Evolutionary conservation across 83 land plant genomes (phyloP).

Genomic region (Isoetes engelmannii): DNA sequence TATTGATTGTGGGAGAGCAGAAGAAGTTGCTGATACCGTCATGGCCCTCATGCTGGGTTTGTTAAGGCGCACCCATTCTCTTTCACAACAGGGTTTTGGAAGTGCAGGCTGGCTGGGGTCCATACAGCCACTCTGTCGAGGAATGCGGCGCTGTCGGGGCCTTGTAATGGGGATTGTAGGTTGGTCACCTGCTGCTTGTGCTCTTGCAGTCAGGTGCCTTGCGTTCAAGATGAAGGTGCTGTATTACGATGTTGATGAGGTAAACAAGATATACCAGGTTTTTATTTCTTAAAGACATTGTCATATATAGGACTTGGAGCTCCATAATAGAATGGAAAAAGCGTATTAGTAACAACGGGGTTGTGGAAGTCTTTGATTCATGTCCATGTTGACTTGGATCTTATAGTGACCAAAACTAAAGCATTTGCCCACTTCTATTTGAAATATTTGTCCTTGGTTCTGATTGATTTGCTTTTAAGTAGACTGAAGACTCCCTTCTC

Average conservation of each 20-base stretch:
- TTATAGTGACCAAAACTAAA: too few relatives aligned
- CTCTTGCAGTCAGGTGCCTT: constrained; percentile 71
- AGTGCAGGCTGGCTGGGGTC: constrained; percentile 87
- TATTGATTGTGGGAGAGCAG: constrained; percentile 74
- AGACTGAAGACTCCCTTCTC: neutral
- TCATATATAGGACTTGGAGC: neutral
- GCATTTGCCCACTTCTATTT: too few relatives aligned
- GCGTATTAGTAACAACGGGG: too few relatives aligned
- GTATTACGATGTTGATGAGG: constrained; percentile 78
- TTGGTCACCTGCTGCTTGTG: constrained; percentile 68
- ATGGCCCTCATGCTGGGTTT: constrained; percentile 86
- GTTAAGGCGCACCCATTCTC: constrained; percentile 70
- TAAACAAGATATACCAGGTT: constrained; percentile 9
- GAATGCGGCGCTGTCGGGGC: constrained; percentile 90
- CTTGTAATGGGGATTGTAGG: constrained; percentile 91
- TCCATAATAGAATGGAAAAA: neutral
- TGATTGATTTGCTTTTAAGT: neutral
- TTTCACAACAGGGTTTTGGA: constrained; percentile 61
- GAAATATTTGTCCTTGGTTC: constrained; percentile 12
- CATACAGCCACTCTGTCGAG: constrained; percentile 81
- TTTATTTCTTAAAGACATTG: too few relatives aligned
- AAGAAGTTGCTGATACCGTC: constrained; percentile 93
- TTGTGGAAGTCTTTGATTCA: too few relatives aligned
- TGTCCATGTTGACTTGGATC: too few relatives aligned
- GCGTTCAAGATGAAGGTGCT: constrained; percentile 90